Evolutionary conservation across 1,284 basidiomycete genomes (phyloP).

Genomic region (Leccinum angustisporum): DNA sequence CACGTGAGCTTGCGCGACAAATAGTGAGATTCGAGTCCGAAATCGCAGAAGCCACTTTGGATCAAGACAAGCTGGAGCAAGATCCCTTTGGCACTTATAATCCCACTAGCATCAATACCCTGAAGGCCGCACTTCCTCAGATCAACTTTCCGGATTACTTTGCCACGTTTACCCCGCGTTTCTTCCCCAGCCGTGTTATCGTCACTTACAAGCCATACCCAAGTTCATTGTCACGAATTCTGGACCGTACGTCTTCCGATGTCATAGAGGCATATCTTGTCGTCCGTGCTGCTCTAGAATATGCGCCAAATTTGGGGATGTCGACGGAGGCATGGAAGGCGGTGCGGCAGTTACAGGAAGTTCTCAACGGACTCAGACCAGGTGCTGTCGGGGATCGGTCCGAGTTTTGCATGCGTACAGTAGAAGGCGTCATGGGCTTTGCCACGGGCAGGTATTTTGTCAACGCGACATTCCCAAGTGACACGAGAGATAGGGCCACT

Average conservation of each 20-base stretch:
- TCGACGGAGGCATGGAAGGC: constrained; percentile 77
- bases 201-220: constrained; percentile 85
- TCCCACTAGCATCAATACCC: constrained; percentile 67
- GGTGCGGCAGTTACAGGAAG: constrained; percentile 66
- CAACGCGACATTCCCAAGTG: constrained; percentile 80
- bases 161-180: constrained; percentile 77
- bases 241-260: constrained; percentile 67
- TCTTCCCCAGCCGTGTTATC: constrained; percentile 76
- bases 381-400: constrained; percentile 83
- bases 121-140: constrained; percentile 73
- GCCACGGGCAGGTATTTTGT: constrained; percentile 83
- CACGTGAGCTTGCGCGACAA: constrained; percentile 65
- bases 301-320: constrained; percentile 70
- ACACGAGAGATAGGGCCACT: constrained; percentile 79
- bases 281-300: constrained; percentile 61
- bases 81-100: constrained; percentile 92
- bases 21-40: constrained; percentile 82
- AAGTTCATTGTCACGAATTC: constrained; percentile 64
- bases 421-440: constrained; percentile 70
- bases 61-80: constrained; percentile 70
- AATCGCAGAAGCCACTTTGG: constrained; percentile 81
- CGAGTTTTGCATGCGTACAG: constrained; percentile 68
- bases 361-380: constrained; percentile 81
- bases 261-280: constrained; percentile 88
- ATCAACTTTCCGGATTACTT: constrained; percentile 86